Percentiles rank a stretch among this genome's conserved stretches.
Conservation (phyloP, 2,329 filamentous ascomycete genomes). For the Curvularia sp. region DNA sequence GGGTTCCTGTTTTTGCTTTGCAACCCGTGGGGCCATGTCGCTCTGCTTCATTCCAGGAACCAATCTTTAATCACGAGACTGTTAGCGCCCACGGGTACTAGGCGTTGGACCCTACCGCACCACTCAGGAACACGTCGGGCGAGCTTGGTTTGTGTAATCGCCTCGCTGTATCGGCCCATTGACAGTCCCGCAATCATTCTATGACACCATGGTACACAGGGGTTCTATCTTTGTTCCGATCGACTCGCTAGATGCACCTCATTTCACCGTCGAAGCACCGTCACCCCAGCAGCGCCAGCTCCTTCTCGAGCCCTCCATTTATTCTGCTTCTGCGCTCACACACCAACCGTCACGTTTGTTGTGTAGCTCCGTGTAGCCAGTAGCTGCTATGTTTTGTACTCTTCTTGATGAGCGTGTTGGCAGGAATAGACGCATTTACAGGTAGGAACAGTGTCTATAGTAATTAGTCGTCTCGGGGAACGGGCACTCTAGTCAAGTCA, state of each 20-base stretch:
- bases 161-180: neutral
- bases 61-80: neutral
- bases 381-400: constrained; percentile 2
- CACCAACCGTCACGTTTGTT: no score
- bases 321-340: no score
- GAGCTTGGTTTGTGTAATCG: no score
- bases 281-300: neutral
- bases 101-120: neutral
- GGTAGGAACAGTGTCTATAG: neutral
- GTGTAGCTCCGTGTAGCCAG: neutral
- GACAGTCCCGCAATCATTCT: neutral
- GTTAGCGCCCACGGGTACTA: neutral
- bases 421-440: neutral
- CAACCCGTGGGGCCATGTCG: neutral
- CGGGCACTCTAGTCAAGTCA: neutral
- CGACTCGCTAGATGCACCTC: constrained; percentile 2
- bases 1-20: constrained; percentile 6
- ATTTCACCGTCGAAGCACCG: neutral
- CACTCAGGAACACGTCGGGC: neutral
- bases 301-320: neutral
- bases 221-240: neutral
- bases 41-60: neutral
- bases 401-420: no score
- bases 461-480: neutral
- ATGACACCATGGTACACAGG: constrained; percentile 1